Evolutionary conservation across 1,139 yeast species (phyloP).

Genomic region (Scheffersomyces quercinus): DNA sequence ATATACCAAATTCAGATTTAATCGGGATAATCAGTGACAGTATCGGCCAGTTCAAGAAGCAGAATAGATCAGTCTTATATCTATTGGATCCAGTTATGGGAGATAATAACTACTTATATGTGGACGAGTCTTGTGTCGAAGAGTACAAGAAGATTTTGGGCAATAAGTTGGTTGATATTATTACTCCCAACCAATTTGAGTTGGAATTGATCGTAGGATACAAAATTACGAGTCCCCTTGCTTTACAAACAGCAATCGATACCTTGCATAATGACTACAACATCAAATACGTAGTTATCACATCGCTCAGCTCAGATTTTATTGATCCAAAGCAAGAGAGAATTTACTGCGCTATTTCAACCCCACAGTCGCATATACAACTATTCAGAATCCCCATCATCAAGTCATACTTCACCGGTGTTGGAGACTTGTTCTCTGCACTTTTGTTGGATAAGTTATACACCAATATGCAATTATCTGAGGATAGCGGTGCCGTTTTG

Average conservation of each 20-base stretch:
- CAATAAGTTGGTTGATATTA: constrained; percentile 56
- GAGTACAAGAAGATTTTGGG: constrained; percentile 60
- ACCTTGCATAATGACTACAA: constrained; percentile 50
- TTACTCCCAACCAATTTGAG: constrained; percentile 93
- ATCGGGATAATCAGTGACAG: constrained; percentile 19
- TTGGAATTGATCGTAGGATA: constrained; percentile 68
- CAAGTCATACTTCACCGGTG: constrained; percentile 82
- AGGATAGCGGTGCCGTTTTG: constrained; percentile 12
- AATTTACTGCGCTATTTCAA: constrained; percentile 57
- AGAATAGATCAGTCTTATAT: constrained; percentile 40
- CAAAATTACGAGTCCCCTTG: constrained; percentile 40
- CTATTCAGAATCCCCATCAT: constrained; percentile 45
- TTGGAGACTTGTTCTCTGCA: constrained; percentile 90
- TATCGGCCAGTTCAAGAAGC: constrained; percentile 10
- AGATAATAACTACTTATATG: constrained; percentile 83
- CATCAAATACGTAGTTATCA: constrained; percentile 67
- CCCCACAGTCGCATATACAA: constrained; percentile 12
- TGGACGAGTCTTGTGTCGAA: constrained; percentile 65
- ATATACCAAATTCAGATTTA: constrained; percentile 35
- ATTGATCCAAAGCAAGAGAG: constrained; percentile 6
- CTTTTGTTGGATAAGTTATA: constrained; percentile 62
- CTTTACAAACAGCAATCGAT: constrained; percentile 48
- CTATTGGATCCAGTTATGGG: constrained; percentile 93
- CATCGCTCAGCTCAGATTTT: constrained; percentile 41
- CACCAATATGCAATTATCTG: constrained; percentile 18